phyloP scores from a whole-genome alignment of 345 rosid species.

The Schrenkiella parvula region DNA sequence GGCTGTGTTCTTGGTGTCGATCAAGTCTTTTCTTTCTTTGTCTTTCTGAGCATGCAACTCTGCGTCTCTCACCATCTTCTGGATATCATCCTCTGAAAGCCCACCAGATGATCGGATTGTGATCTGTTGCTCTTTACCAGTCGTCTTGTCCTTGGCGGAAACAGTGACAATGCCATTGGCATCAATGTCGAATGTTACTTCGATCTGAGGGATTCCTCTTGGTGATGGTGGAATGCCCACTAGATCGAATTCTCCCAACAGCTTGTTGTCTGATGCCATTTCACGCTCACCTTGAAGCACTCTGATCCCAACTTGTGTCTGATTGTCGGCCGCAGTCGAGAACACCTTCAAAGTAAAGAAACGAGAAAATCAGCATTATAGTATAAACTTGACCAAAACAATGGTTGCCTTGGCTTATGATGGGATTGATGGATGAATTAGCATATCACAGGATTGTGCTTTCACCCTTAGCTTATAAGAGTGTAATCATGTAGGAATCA shows the following conservation, averaged over 20 bases:
- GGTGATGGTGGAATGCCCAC: conserved; percentile 89
- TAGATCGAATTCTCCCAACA: conserved; percentile 76
- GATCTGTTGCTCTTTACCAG: conserved; percentile 76
- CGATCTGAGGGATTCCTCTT: conserved; percentile 82
- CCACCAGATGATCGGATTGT: conserved; percentile 92
- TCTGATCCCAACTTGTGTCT: conserved; percentile 79
- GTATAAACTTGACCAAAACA: background rate
- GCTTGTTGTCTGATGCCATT: conserved; percentile 83
- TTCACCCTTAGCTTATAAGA: background rate
- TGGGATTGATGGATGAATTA: background rate
- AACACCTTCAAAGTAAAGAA: conserved; percentile 48
- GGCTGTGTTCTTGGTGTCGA: conserved; percentile 65
- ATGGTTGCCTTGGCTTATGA: background rate
- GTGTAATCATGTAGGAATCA: background rate
- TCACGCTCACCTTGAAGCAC: conserved; percentile 96
- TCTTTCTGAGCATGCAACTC: conserved; percentile 77
- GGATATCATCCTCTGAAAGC: conserved; percentile 73
- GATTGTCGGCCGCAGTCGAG: conserved; percentile 90
- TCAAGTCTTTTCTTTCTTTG: conserved; percentile 63
- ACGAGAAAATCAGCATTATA: background rate
- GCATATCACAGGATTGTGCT: background rate
- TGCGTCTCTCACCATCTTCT: conserved; percentile 88
- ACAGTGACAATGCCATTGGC: conserved; percentile 92
- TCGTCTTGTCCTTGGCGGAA: conserved; percentile 83
- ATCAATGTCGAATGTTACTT: conserved; percentile 87